phyloP scores from a whole-genome alignment of 73 alveolate genomes.

The Paramecium sonneborni region DNA sequence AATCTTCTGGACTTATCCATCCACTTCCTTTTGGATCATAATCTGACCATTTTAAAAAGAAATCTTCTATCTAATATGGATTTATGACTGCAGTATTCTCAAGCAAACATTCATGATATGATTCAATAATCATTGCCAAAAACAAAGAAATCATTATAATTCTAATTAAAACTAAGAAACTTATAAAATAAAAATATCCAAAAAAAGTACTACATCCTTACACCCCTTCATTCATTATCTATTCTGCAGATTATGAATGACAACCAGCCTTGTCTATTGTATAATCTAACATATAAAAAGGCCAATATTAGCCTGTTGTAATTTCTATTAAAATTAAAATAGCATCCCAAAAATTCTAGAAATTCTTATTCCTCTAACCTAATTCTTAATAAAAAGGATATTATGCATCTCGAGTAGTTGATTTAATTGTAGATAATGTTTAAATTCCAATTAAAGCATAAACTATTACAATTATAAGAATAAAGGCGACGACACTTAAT shows the following conservation, averaged over 20 bases:
- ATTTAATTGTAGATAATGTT: background rate
- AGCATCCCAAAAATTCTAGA: conserved; percentile 8
- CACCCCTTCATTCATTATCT: background rate
- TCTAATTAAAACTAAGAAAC: background rate
- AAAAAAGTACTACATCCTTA: conserved; percentile 51
- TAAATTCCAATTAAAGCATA: conserved; percentile 11
- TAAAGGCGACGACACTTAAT: background rate
- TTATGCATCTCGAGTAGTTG: background rate
- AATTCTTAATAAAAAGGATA: background rate
- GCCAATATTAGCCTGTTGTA: conserved; percentile 12
- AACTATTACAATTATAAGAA: background rate
- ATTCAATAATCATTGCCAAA: conserved; percentile 27
- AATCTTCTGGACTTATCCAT: conserved; percentile 25
- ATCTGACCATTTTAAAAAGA: conserved; percentile 49
- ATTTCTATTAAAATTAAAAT: background rate
- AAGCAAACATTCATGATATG: conserved; percentile 6
- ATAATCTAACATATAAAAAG: background rate
- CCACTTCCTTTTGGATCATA: conserved; percentile 63
- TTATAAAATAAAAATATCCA: background rate
- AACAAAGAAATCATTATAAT: conserved; percentile 11
- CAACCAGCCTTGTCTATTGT: background rate
- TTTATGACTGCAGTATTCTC: conserved; percentile 65
- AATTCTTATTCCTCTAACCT: background rate
- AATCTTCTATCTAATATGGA: conserved; percentile 1
- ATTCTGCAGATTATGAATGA: background rate